Evolutionary conservation across 371 early-diverging fungal species (phyloP).

Genomic region (Mucor mucedo): DNA sequence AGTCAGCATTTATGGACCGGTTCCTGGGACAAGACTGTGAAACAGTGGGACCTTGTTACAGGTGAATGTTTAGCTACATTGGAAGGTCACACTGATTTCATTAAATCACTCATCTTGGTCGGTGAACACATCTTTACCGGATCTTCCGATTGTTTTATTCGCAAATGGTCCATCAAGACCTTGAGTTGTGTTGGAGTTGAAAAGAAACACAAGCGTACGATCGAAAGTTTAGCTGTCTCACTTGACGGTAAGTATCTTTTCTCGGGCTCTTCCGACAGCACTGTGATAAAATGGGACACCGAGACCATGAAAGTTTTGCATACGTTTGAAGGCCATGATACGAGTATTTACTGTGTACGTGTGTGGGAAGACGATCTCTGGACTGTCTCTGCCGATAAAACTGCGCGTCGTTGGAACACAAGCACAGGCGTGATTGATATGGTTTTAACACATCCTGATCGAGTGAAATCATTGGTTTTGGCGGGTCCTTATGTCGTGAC

Average conservation of each 20-base stretch:
- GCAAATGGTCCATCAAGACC: slow-evolving; percentile 65
- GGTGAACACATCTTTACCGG: slow-evolving; percentile 64
- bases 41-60: slow-evolving; percentile 69
- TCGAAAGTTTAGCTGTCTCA: slow-evolving; percentile 65
- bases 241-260: slow-evolving; percentile 56
- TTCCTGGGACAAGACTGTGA: slow-evolving; percentile 84
- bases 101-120: slow-evolving; percentile 67
- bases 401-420: slow-evolving; percentile 64
- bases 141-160: slow-evolving; percentile 74
- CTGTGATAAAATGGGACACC: slow-evolving; percentile 73
- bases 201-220: slow-evolving; percentile 67
- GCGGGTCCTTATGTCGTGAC: slow-evolving; percentile 73
- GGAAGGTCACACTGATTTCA: slow-evolving; percentile 72
- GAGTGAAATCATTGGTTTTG: slow-evolving; percentile 71
- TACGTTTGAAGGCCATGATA: slow-evolving; percentile 69
- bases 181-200: slow-evolving; percentile 49
- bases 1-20: slow-evolving; percentile 67
- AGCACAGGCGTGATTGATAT: slow-evolving; percentile 67
- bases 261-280: slow-evolving; percentile 72
- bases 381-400: slow-evolving; percentile 84
- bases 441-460: slow-evolving; percentile 78
- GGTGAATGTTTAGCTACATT: slow-evolving; percentile 61
- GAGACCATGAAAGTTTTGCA: slow-evolving; percentile 40
- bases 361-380: slow-evolving; percentile 65
- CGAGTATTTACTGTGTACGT: slow-evolving; percentile 69